Percentiles rank a stretch among this genome's conserved stretches.
Evolutionary conservation across 2,329 filamentous ascomycete genomes (phyloP).

Genomic region (Septoria linicola): DNA sequence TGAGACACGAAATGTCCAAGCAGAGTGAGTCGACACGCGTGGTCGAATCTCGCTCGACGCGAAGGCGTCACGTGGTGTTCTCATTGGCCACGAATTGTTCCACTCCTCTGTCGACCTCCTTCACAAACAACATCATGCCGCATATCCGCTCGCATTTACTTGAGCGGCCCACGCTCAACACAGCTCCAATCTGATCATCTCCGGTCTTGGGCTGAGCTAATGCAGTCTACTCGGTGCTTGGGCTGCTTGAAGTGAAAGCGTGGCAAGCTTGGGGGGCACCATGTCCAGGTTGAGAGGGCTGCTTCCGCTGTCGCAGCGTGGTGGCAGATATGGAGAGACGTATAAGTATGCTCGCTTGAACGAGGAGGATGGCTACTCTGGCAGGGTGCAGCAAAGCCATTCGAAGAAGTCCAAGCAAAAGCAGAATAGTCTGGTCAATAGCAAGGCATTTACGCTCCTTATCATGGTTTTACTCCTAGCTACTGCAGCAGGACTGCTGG

Average conservation of each 20-base stretch:
- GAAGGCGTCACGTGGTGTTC: no score
- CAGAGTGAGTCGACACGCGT: no score
- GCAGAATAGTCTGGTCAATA: background rate
- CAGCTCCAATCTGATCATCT: background rate
- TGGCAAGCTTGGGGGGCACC: background rate
- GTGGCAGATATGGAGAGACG: conserved; percentile 1
- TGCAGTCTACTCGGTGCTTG: conserved; percentile 8
- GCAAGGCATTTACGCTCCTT: conserved; percentile 5
- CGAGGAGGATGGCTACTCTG: conserved; percentile 2
- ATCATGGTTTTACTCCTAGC: conserved; percentile 17
- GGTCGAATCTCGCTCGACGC: no score
- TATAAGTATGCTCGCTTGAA: conserved; percentile 14
- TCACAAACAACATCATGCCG: no score
- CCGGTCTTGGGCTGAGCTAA: conserved; percentile 3
- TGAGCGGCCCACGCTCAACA: background rate
- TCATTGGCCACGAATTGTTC: no score
- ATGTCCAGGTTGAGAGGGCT: conserved; percentile 6
- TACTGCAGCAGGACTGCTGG: conserved; percentile 17
- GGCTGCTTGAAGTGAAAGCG: conserved; percentile 12
- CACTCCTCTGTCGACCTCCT: no score
- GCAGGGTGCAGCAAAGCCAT: background rate
- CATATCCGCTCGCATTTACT: no score
- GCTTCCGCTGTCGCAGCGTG: conserved; percentile 2
- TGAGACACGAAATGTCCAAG: no score
- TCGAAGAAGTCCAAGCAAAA: conserved; percentile 5